A percentile compares a stretch with the other conserved stretches of the same genome.
Evolutionary conservation across 495 filamentous ascomycete species (phyloP).

Genomic region (Oidiodendron maius): DNA sequence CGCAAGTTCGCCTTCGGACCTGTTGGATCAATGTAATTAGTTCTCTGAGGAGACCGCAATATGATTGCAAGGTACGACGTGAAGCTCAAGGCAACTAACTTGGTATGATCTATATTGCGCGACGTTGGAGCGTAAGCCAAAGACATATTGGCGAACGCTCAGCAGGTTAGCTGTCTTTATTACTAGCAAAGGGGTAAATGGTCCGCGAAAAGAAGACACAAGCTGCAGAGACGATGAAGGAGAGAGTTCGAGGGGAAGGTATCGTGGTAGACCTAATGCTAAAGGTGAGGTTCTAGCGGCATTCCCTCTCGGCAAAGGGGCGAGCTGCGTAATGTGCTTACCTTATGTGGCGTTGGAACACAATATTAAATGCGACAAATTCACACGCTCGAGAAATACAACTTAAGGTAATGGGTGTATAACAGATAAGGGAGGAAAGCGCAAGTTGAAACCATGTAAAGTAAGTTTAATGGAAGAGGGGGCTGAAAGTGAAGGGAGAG

Average conservation of each 20-base stretch:
- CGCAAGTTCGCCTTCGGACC: constrained; percentile 87
- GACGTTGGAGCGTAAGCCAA: constrained; percentile 15
- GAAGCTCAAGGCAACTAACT: constrained; percentile 20
- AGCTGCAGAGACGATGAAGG: neutral
- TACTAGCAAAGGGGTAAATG: neutral
- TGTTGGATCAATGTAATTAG: constrained; percentile 26
- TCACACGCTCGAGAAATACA: too few species aligned
- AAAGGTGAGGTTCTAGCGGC: neutral
- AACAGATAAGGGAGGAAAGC: too few species aligned
- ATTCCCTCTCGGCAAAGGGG: neutral
- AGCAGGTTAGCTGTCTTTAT: neutral
- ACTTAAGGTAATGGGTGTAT: too few species aligned
- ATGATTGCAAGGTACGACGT: neutral
- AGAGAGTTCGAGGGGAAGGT: neutral
- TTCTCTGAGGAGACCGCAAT: neutral
- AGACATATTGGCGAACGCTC: constrained; percentile 15
- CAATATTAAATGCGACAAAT: too few species aligned
- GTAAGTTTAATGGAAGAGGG: too few species aligned
- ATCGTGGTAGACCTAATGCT: neutral
- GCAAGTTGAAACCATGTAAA: too few species aligned
- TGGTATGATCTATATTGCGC: constrained; percentile 23
- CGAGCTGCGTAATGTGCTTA: neutral
- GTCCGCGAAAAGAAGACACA: neutral
- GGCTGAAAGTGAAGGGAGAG: too few species aligned
- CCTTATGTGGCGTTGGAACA: too few species aligned